phyloP scores from a whole-genome alignment of 1,139 yeast genomes.

The Kodamaea ohmeri region DNA sequence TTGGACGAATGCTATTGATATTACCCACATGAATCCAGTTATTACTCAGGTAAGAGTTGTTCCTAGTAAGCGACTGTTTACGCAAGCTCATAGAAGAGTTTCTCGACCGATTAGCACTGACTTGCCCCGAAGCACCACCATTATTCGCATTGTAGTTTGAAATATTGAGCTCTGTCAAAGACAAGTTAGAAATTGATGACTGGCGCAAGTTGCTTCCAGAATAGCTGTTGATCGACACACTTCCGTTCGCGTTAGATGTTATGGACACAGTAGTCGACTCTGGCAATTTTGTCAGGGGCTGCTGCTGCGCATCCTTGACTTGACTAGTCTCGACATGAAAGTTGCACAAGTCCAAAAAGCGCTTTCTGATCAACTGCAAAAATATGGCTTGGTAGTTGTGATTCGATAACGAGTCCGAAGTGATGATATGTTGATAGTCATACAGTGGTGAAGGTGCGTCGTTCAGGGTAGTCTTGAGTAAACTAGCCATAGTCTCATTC shows the following conservation, averaged over 20 bases:
- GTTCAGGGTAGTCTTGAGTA: constrained; percentile 22
- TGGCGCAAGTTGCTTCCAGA: constrained; percentile 23
- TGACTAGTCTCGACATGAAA: constrained; percentile 15
- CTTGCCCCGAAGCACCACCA: constrained; percentile 6
- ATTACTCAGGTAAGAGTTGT: constrained; percentile 36
- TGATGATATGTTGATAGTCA: constrained; percentile 37
- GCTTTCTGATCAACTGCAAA: constrained; percentile 41
- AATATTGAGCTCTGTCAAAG: constrained; percentile 42
- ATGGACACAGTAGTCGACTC: constrained; percentile 27
- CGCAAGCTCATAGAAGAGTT: constrained; percentile 34
- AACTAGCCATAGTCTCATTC: constrained; percentile 36
- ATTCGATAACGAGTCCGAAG: constrained; percentile 33
- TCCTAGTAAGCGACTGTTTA: constrained; percentile 46
- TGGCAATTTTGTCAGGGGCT: constrained; percentile 19
- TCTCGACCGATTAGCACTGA: constrained; percentile 19
- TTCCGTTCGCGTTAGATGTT: constrained; percentile 16
- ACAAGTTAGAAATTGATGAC: constrained; percentile 42
- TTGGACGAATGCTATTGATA: constrained; percentile 34
- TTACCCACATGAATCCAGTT: constrained; percentile 51
- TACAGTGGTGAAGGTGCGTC: constrained; percentile 23
- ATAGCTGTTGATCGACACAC: constrained; percentile 14
- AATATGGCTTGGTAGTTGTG: constrained; percentile 40
- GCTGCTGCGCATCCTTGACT: constrained; percentile 7
- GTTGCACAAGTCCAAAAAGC: constrained; percentile 42
- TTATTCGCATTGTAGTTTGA: constrained; percentile 23